phyloP scores from a whole-genome alignment of 805 yeast genomes.

The Huiozyma sinensis region DNA sequence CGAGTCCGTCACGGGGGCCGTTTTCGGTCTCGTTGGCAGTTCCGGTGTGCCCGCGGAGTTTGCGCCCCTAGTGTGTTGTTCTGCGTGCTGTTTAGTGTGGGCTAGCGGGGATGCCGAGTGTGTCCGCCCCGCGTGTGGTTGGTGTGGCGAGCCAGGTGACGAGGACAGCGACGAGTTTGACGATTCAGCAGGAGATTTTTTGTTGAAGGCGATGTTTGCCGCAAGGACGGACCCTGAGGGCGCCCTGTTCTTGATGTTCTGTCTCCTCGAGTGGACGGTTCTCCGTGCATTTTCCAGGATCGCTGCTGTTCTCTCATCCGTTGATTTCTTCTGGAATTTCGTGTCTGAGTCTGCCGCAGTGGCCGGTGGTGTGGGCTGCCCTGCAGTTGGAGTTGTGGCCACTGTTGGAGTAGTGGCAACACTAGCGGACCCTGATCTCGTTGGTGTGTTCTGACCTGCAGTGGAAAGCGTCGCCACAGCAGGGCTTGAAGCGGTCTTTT shows the following conservation, averaged over 20 bases:
- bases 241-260: slow-evolving; percentile 6
- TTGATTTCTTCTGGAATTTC: slow-evolving; percentile 5
- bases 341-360: slow-evolving; percentile 1
- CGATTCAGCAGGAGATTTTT: slow-evolving; percentile 5
- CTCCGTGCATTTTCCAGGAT: slow-evolving; percentile 24
- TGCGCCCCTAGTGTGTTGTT: background rate
- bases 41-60: slow-evolving; percentile 4
- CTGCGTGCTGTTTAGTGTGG: background rate
- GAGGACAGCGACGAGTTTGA: background rate
- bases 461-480: background rate
- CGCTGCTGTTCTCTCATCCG: slow-evolving; percentile 25
- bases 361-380: background rate
- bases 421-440: background rate
- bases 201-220: slow-evolving; percentile 15
- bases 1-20: background rate
- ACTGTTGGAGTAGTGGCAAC: background rate
- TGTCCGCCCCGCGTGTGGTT: no score
- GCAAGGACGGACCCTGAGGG: slow-evolving; percentile 17
- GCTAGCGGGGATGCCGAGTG: background rate
- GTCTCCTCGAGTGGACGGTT: slow-evolving; percentile 15
- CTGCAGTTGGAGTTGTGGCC: background rate
- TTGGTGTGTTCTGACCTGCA: background rate
- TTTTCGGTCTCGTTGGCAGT: background rate
- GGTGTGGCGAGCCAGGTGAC: background rate
- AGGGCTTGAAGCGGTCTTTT: background rate